Evolutionary conservation across 441 rosid species (phyloP).

Genomic region (Euphorbia corollata): DNA sequence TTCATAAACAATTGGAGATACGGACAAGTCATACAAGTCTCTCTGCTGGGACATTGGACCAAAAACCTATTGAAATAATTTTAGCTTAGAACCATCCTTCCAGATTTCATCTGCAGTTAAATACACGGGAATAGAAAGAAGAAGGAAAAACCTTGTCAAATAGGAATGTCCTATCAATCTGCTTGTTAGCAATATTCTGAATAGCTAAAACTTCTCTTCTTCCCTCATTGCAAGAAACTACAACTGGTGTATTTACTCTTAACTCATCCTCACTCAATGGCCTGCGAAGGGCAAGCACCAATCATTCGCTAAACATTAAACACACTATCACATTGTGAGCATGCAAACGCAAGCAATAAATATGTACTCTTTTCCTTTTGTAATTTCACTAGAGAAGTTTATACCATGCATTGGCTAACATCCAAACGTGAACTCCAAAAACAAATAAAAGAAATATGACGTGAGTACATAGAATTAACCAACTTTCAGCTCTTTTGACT

Average conservation of each 20-base stretch:
- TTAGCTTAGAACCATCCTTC: constrained; percentile 11
- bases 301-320: not conserved
- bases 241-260: constrained; percentile 68
- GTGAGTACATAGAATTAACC: not conserved
- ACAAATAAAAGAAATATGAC: not conserved
- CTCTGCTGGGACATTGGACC: constrained; percentile 85
- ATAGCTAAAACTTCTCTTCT: constrained; percentile 76
- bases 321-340: not conserved
- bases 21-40: constrained; percentile 72
- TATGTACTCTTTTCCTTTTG: not conserved
- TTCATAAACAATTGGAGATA: constrained; percentile 88
- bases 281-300: constrained; percentile 32
- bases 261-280: constrained; percentile 83
- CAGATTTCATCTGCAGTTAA: not conserved
- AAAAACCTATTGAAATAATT: constrained; percentile 53
- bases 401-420: not conserved
- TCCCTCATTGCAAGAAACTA: constrained; percentile 75
- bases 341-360: not conserved
- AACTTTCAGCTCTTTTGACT: not conserved
- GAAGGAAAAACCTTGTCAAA: constrained; percentile 74
- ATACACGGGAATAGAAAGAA: not conserved
- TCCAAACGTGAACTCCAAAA: not conserved
- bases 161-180: constrained; percentile 83
- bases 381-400: not conserved
- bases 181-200: constrained; percentile 90